Evolutionary conservation across 495 filamentous ascomycete genomes (phyloP), one percentile per base, ranked within the genome.

Genomic region (Rostrohypoxylon terebratum): DNA sequence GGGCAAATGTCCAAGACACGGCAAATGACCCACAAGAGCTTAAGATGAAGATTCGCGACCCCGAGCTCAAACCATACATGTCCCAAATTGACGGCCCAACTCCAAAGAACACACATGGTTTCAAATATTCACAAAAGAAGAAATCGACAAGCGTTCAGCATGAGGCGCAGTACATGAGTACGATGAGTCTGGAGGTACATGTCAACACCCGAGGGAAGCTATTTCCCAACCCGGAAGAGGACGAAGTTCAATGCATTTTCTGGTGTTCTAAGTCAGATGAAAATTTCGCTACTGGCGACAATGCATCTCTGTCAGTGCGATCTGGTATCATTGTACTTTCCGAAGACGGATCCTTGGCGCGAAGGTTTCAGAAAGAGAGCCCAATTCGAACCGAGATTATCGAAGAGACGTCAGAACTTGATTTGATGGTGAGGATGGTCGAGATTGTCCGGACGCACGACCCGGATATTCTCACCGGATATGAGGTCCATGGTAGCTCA

Each of bases 101-200:
- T 1, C 96, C 97, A 57, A 93, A 87, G 73, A 93, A 93, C 73
- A 90, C 87, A 51, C 85, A 93, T 77, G 93, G 92, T 2, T 93
- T 94, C 82, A 96, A 93, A 76, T 96, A 92, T 77, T 94, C 94
- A 0, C 94, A 96, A 76, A 92, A 91, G 72, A 80, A 84, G 59
- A 88, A 89, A 75, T 89, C 90, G 4, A 92, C 90, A 0, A 94
- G 89, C 75, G 91, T 96, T 40, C 87, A 92, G 71, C 92, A 95
- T 69, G 93, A 97, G 77, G 88, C 90, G 5, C 94, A 97, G 70
- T 94, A 97, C 77, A 98, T 98, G 94, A 97, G 93, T 79, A 93
- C 89, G 36, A 94, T 99, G 94, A 94, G 94, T 72, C 78, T 99
- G 5, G 96, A 99, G 76, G 78, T 98, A n/a, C 96, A 99, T 78